Conservation (phyloP, 768 basidiomycete genomes). For the Lepiota venenata region DNA sequence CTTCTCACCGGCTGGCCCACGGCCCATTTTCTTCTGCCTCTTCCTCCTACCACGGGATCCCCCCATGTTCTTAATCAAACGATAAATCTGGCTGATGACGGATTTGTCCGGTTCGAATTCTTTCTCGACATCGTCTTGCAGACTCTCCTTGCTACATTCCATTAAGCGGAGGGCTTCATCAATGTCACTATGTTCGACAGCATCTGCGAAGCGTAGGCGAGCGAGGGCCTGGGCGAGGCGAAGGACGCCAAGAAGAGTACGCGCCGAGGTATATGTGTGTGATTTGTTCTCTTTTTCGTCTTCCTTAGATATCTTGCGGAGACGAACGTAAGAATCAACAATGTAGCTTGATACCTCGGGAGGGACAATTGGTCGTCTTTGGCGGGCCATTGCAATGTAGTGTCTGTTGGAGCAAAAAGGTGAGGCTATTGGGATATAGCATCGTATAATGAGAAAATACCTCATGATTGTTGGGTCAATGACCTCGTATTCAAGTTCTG, state of each 20-base stretch:
- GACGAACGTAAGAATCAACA: slow-evolving; percentile 92
- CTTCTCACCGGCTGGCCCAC: slow-evolving; percentile 66
- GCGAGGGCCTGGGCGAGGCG: slow-evolving; percentile 95
- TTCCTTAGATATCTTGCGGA: slow-evolving; percentile 90
- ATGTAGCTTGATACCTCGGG: slow-evolving; percentile 87
- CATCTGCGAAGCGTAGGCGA: slow-evolving; percentile 79
- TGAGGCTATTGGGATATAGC: slow-evolving; percentile 9
- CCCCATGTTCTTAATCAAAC: slow-evolving; percentile 88
- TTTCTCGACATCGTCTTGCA: slow-evolving; percentile 75
- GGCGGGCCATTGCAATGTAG: slow-evolving; percentile 91
- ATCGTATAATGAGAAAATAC: slow-evolving; percentile 34
- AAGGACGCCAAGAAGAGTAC: slow-evolving; percentile 91
- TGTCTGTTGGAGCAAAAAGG: slow-evolving; percentile 48
- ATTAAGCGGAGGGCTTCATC: slow-evolving; percentile 96
- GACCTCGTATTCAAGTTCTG: slow-evolving; percentile 78
- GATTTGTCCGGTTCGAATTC: slow-evolving; percentile 76
- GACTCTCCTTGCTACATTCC: slow-evolving; percentile 93
- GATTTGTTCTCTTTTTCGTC: slow-evolving; percentile 86
- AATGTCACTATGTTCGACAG: slow-evolving; percentile 83
- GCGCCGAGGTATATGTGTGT: slow-evolving; percentile 93
- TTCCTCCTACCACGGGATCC: slow-evolving; percentile 31
- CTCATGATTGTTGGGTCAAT: slow-evolving; percentile 87
- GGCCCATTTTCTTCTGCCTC: slow-evolving; percentile 52
- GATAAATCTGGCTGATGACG: slow-evolving; percentile 78
- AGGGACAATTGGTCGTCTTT: slow-evolving; percentile 87